These are phyloP conservation scores for Pestalotiopsis sp. DNA, from an alignment of 2,329 filamentous ascomycete species.

Conservation along the genomic window DNA sequence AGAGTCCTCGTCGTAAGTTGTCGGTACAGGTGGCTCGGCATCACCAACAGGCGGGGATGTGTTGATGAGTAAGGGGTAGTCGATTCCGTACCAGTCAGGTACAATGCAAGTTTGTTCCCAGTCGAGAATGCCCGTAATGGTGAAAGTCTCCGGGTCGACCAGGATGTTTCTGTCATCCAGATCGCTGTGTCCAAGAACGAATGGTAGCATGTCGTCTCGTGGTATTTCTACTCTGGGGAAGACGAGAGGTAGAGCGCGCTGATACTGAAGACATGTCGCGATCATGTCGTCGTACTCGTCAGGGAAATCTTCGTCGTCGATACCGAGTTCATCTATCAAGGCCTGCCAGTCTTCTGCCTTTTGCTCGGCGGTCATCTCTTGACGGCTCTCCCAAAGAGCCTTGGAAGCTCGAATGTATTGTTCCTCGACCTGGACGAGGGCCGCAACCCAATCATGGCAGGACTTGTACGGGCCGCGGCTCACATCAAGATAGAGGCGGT, in stretches of 20 bases:
- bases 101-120: constrained; percentile 4
- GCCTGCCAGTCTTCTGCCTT: neutral
- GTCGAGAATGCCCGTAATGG: constrained; percentile 7
- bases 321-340: neutral
- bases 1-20: constrained; percentile 7
- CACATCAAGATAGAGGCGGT: neutral
- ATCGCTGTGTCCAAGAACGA: neutral
- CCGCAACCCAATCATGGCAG: neutral
- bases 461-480: neutral
- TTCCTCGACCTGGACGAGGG: neutral
- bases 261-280: neutral
- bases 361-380: neutral
- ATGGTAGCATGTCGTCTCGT: neutral
- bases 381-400: neutral
- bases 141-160: constrained; percentile 5
- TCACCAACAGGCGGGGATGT: neutral
- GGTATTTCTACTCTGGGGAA: neutral
- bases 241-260: neutral
- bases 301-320: neutral
- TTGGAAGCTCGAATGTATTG: neutral
- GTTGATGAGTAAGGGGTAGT: constrained; percentile 1
- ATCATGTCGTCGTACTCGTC: neutral
- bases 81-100: constrained; percentile 3
- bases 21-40: neutral
- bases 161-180: neutral